phyloP scores from a whole-genome alignment of 2,329 filamentous ascomycete genomes.

The Aspergillus sp. region DNA sequence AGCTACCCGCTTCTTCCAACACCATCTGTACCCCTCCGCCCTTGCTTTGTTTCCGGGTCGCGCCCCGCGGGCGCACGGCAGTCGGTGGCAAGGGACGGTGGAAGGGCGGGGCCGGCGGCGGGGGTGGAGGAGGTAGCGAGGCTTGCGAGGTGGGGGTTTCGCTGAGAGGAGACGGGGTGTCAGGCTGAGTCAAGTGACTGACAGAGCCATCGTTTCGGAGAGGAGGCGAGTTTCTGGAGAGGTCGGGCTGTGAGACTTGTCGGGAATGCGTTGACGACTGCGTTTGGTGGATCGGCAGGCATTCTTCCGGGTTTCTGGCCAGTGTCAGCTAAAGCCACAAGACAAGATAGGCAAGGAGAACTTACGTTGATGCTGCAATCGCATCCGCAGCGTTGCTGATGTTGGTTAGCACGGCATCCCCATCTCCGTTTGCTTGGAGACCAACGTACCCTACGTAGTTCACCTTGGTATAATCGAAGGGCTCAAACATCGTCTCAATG shows the following conservation, averaged over 20 bases:
- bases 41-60: conserved; percentile 72
- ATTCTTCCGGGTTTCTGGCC: conserved; percentile 43
- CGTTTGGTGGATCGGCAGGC: conserved; percentile 25
- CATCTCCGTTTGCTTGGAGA: background rate
- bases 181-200: conserved; percentile 30
- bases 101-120: conserved; percentile 39
- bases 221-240: conserved; percentile 34
- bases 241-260: conserved; percentile 41
- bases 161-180: conserved; percentile 29
- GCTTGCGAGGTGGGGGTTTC: conserved; percentile 24
- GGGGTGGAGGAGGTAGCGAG: conserved; percentile 32
- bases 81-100: conserved; percentile 42
- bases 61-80: conserved; percentile 56
- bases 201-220: conserved; percentile 33
- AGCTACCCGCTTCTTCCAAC: conserved; percentile 83
- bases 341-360: conserved; percentile 9
- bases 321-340: conserved; percentile 12
- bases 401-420: conserved; percentile 12
- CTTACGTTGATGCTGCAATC: conserved; percentile 41
- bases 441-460: conserved; percentile 70
- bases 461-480: conserved; percentile 89
- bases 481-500: conserved; percentile 91
- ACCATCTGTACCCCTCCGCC: conserved; percentile 88
- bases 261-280: conserved; percentile 32
- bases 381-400: conserved; percentile 41